Percentiles rank a stretch among this genome's conserved stretches.
Conservation (phyloP, 164 flowering plant genomes). For the Brasenia schreberi region DNA sequence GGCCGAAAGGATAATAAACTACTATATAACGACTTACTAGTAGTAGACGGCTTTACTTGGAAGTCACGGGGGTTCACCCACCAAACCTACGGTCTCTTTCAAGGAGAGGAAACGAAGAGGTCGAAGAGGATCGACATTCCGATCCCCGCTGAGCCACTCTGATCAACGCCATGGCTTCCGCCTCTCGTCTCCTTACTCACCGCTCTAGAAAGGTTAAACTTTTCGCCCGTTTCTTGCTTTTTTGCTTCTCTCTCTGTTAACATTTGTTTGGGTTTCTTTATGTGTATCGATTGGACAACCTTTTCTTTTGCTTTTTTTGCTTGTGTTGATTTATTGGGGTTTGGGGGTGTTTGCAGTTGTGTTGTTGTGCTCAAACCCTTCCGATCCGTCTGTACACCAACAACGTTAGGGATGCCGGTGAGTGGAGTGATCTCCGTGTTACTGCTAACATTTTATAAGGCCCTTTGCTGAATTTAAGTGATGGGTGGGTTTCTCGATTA, state of each 20-base stretch:
- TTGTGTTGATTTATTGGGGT: neutral
- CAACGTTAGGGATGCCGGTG: neutral
- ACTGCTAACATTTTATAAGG: neutral
- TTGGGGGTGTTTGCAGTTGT: neutral
- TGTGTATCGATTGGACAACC: neutral
- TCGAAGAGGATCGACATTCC: neutral
- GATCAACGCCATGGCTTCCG: neutral
- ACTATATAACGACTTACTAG: no score
- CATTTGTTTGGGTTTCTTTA: no score
- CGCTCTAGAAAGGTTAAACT: neutral
- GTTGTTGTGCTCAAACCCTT: neutral
- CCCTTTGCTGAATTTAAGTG: neutral
- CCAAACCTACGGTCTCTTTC: no score
- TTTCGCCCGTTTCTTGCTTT: neutral
- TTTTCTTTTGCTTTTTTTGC: neutral
- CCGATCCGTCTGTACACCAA: neutral
- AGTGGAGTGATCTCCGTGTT: neutral
- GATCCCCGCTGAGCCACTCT: neutral
- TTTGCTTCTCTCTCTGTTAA: neutral
- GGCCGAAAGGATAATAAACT: no score
- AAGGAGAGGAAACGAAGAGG: neutral
- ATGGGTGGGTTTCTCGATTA: neutral
- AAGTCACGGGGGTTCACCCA: no score
- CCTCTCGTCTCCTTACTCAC: neutral
- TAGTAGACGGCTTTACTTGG: no score